Percentiles rank a stretch among this genome's conserved stretches.
Evolutionary conservation across 257 asterid genomes (phyloP).

Genomic region (Nicotiana undulata): DNA sequence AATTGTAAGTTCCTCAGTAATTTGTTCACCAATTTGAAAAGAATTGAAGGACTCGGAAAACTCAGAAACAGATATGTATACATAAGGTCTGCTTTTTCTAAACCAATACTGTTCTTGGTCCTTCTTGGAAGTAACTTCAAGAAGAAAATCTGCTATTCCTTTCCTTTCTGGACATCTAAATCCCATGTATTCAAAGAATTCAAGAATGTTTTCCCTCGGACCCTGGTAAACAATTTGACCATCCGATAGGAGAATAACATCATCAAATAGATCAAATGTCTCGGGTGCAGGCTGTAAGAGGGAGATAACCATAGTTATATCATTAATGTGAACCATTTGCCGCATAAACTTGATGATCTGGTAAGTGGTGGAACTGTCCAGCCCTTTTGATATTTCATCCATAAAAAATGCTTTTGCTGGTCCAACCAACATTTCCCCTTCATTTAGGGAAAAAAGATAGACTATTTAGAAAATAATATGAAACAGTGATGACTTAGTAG

Average conservation of each 20-base stretch:
- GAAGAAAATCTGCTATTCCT: constrained; percentile 75
- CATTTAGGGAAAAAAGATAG: background rate
- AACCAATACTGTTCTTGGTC: constrained; percentile 81
- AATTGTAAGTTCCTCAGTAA: constrained; percentile 38
- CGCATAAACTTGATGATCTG: constrained; percentile 75
- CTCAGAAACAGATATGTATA: constrained; percentile 44
- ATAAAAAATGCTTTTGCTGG: constrained; percentile 91
- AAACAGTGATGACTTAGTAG: background rate
- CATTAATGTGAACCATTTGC: constrained; percentile 77
- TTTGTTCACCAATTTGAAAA: constrained; percentile 44
- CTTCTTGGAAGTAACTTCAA: constrained; percentile 77
- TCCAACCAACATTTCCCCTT: constrained; percentile 92
- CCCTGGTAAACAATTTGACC: constrained; percentile 77
- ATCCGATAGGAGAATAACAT: constrained; percentile 69
- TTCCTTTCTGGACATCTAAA: constrained; percentile 84
- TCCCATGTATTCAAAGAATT: constrained; percentile 58
- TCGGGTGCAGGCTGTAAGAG: constrained; percentile 90
- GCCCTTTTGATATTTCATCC: constrained; percentile 88
- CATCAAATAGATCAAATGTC: constrained; percentile 67
- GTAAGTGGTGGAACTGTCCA: constrained; percentile 87
- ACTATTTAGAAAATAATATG: background rate
- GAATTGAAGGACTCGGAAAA: constrained; percentile 49
- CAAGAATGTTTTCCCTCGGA: constrained; percentile 59
- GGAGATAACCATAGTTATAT: constrained; percentile 69
- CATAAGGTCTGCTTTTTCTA: constrained; percentile 40